A percentile compares a stretch with the other conserved stretches of the same genome.
These are phyloP conservation scores for Candida golubevii DNA, from an alignment of 805 yeast species.

Conservation along the genomic window DNA sequence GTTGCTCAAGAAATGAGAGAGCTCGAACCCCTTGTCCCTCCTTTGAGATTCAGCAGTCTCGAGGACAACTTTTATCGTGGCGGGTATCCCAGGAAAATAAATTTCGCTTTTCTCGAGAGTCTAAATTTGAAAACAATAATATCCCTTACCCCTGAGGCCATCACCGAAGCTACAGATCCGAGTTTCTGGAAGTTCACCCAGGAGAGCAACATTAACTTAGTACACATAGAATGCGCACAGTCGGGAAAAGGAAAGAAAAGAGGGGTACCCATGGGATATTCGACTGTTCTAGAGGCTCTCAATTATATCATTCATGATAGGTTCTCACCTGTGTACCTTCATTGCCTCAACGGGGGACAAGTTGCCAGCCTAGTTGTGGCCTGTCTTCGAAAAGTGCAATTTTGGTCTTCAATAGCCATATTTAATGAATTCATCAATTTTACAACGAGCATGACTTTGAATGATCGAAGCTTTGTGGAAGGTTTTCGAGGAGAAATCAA, in stretches of 20 bases:
- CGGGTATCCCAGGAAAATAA: conserved; percentile 77
- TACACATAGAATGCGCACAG: conserved; percentile 65
- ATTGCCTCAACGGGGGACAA: conserved; percentile 88
- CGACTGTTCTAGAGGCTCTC: conserved; percentile 57
- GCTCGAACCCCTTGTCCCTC: conserved; percentile 50
- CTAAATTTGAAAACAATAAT: conserved; percentile 67
- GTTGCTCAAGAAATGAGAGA: conserved; percentile 1
- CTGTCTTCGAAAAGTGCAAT: conserved; percentile 73
- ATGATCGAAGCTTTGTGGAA: conserved; percentile 82
- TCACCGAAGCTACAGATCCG: conserved; percentile 50
- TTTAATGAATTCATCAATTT: conserved; percentile 78
- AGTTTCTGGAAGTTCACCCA: conserved; percentile 49
- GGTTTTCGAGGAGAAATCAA: conserved; percentile 63
- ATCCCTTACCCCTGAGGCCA: conserved; percentile 75
- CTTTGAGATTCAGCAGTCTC: conserved; percentile 70
- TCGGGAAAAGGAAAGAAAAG: conserved; percentile 74
- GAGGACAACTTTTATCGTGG: conserved; percentile 76
- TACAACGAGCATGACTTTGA: conserved; percentile 71
- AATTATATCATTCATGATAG: conserved; percentile 55
- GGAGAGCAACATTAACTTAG: conserved; percentile 49
- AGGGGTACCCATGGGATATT: conserved; percentile 73
- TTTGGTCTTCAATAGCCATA: conserved; percentile 88
- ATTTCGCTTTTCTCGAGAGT: conserved; percentile 61
- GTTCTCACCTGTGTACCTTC: conserved; percentile 71
- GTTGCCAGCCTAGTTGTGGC: conserved; percentile 82